Base-by-base conservation (phyloP, 805 yeast species). In the Candida pseudoglaebosa region DNA sequence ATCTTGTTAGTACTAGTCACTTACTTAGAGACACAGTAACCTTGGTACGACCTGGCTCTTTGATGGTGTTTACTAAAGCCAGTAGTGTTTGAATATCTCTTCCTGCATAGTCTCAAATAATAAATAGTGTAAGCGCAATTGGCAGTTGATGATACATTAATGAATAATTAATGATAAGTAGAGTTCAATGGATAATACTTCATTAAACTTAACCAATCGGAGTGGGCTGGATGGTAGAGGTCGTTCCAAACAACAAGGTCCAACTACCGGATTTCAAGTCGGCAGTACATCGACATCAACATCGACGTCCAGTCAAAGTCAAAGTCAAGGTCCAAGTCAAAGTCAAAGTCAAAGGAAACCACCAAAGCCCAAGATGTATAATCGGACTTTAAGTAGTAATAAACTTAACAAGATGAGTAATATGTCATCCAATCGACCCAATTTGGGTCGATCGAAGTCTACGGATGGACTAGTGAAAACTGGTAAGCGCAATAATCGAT, bases 391-490 rank as follows among this genome's bases (percentile, higher is more conserved):
- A 6, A 61, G 66, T 3, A 59, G 56, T 38, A 60, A 53, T 36
- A 61, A 59, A 40, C 33, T 46, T 19, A 40, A 41, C 32, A 46
- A 41, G 24, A n/a, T 38, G 7, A 36, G 41, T 12, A 32, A 41
- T 13, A 32, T 43, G 22, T 13, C 32, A n/a, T 28, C 28, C 4
- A 12, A 51, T 4, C 35, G 68, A 26, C 73, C 72, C 4, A 40
- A 51, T 19, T 50, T 68, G 34, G 58, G 54, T 44, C 46, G 72
- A 38, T 65, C 71, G 15, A 67, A 65, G 37, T 66, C 72, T 7
- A 57, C 71, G 2, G 73, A 68, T 39, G 71, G 67, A 1, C 53
- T 67, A 14, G 39, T 55, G 7, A 52, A 61, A 31, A 43, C 57
- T 14, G 41, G 61, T 22, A 64, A 56, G 32, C 44, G 70, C 29